Conservation (phyloP, 2,329 filamentous ascomycete species). For the Nothopassalora personata region DNA sequence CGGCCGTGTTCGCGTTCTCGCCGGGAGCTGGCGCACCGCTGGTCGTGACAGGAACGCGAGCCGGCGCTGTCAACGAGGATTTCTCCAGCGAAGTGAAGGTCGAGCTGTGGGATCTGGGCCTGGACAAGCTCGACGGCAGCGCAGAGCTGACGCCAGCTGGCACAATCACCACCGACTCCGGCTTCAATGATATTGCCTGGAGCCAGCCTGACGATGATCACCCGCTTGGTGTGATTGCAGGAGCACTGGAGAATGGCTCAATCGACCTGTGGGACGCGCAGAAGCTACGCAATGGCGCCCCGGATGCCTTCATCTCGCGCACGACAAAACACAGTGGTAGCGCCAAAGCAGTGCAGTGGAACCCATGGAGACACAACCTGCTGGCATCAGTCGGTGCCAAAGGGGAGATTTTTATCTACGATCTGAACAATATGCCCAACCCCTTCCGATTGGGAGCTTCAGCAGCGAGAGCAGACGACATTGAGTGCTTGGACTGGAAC, state of each 20-base stretch:
- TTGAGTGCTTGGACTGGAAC: conserved; percentile 97
- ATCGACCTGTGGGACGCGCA: conserved; percentile 91
- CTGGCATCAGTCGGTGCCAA: conserved; percentile 89
- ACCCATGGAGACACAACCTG: conserved; percentile 83
- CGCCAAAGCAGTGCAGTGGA: conserved; percentile 95
- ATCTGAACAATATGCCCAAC: conserved; percentile 81
- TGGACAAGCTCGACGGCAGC: conserved; percentile 69
- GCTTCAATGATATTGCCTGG: conserved; percentile 98
- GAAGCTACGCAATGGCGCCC: conserved; percentile 48
- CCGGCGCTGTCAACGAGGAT: conserved; percentile 91
- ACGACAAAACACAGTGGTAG: conserved; percentile 86
- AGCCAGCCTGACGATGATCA: conserved; percentile 72
- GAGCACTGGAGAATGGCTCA: conserved; percentile 88
- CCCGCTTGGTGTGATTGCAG: conserved; percentile 84
- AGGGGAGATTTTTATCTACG: conserved; percentile 93
- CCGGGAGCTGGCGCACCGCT: conserved; percentile 72
- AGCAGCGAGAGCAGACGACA: conserved; percentile 84
- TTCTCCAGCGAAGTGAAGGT: conserved; percentile 97
- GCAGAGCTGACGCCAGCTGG: conserved; percentile 81
- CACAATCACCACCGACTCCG: conserved; percentile 81
- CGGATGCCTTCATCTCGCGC: conserved; percentile 76
- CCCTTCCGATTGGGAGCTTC: conserved; percentile 84
- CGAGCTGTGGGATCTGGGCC: conserved; percentile 88
- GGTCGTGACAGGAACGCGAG: conserved; percentile 87
- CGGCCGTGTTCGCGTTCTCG: conserved; percentile 96